Evolutionary conservation across 257 asterid genomes (phyloP).

Genomic region (Nicotiana obtusifolia): DNA sequence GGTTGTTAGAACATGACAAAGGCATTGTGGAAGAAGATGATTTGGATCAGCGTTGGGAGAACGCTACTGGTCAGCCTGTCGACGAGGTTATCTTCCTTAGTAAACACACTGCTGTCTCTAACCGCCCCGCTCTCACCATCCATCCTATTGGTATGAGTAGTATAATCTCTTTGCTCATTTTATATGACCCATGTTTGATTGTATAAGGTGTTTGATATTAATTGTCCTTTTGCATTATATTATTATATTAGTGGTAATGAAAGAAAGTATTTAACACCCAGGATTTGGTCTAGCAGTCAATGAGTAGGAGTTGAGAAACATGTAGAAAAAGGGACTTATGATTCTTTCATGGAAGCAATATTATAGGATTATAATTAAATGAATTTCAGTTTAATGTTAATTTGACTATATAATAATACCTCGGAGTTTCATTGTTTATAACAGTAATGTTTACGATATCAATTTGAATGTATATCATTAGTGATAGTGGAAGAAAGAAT

Average conservation of each 20-base stretch:
- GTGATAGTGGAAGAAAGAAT: background rate
- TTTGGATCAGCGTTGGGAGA: constrained; percentile 79
- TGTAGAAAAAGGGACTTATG: background rate
- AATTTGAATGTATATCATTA: background rate
- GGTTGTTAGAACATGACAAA: constrained; percentile 65
- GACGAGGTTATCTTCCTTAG: constrained; percentile 74
- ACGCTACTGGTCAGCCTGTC: constrained; percentile 60
- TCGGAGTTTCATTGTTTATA: background rate
- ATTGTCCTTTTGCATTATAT: background rate
- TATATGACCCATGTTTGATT: background rate
- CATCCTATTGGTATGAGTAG: constrained; percentile 64
- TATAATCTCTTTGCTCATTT: background rate
- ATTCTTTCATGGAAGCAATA: background rate
- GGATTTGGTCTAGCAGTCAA: background rate
- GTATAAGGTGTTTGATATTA: background rate
- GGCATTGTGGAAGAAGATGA: constrained; percentile 65
- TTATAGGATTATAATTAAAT: background rate
- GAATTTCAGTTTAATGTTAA: background rate
- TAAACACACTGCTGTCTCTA: constrained; percentile 73
- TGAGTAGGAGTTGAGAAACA: background rate
- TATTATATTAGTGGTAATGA: background rate
- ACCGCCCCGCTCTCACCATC: constrained; percentile 76
- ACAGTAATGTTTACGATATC: background rate
- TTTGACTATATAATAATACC: background rate
- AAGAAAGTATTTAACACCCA: background rate